phyloP scores from a whole-genome alignment of 164 flowering plant species.

The Litsea cubeba region DNA sequence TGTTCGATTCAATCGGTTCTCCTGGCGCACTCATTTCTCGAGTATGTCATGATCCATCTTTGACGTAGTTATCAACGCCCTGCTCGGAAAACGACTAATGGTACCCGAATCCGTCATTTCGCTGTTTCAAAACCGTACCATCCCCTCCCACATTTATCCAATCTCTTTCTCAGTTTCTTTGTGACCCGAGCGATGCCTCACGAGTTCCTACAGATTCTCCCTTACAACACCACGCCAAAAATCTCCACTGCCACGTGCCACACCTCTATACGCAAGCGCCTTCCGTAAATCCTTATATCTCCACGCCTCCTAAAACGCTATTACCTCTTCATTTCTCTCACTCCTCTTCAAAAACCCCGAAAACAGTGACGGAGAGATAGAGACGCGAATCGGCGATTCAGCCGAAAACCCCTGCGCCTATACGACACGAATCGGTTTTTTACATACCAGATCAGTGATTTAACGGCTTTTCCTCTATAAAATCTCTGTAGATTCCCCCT shows the following conservation, averaged over 20 bases:
- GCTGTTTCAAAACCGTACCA: no score
- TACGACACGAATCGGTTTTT: background rate
- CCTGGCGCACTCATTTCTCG: no score
- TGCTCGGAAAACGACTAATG: no score
- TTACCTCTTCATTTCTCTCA: background rate
- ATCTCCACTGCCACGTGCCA: background rate
- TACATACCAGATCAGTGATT: background rate
- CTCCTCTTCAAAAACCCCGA: background rate
- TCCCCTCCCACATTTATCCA: background rate
- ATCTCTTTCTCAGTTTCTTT: background rate
- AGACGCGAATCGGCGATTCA: background rate
- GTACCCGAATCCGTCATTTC: no score
- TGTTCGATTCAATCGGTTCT: no score
- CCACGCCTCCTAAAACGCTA: background rate
- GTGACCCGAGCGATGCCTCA: background rate
- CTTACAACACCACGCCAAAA: background rate
- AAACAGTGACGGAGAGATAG: background rate
- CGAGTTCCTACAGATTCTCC: background rate
- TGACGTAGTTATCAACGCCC: no score
- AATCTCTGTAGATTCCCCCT: no score
- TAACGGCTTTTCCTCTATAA: background rate
- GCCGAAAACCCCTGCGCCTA: background rate
- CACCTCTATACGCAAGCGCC: background rate
- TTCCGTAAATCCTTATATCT: background rate
- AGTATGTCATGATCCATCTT: no score